Conservation (phyloP, 148 eudicot species). For the Polygonum aviculare region DNA sequence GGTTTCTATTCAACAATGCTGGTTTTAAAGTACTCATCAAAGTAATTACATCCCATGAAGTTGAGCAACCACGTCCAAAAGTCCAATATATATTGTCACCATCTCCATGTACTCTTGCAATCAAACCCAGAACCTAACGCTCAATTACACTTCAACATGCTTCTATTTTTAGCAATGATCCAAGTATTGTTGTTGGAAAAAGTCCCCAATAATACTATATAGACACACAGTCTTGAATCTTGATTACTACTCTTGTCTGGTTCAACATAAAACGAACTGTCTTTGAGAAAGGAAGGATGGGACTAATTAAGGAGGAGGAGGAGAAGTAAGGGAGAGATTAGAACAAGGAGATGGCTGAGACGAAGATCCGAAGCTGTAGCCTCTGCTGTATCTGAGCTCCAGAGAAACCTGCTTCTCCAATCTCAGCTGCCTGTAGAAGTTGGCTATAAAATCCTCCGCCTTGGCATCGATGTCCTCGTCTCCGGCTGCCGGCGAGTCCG, state of each 20-base stretch:
- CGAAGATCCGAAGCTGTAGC: background rate
- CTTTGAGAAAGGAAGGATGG: background rate
- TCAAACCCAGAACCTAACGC: too few relatives aligned
- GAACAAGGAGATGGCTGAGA: background rate
- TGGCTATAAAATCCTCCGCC: conserved; percentile 65
- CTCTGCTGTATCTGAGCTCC: conserved; percentile 47
- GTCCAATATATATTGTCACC: too few relatives aligned
- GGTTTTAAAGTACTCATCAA: too few relatives aligned
- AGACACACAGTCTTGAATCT: background rate
- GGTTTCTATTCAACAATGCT: too few relatives aligned
- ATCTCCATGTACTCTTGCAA: too few relatives aligned
- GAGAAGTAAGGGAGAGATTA: background rate
- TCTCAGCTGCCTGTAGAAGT: conserved; percentile 48
- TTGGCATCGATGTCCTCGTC: conserved; percentile 51
- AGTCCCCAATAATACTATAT: too few relatives aligned
- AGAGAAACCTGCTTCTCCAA: conserved; percentile 65
- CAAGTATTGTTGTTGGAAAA: too few relatives aligned
- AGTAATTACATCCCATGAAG: too few relatives aligned
- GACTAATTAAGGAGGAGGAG: background rate
- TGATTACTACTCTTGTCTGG: background rate
- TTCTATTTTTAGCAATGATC: too few relatives aligned
- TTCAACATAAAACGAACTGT: background rate
- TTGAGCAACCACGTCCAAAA: too few relatives aligned
- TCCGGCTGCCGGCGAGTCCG: background rate
- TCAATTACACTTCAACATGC: too few relatives aligned